phyloP scores from a whole-genome alignment of 2,329 filamentous ascomycete genomes.

The Fusarium sp. region DNA sequence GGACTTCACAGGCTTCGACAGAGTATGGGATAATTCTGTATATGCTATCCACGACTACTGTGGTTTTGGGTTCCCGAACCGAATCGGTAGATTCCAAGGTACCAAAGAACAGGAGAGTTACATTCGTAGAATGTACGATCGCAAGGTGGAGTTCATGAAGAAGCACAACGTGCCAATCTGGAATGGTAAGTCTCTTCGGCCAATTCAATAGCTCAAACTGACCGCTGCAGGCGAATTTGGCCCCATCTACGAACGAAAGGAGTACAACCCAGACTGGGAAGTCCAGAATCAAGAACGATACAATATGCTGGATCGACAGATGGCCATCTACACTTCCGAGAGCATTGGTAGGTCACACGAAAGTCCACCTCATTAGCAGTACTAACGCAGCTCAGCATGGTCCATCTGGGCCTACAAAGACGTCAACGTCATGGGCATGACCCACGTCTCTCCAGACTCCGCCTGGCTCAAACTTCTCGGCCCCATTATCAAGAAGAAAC shows the following conservation, averaged over 20 bases:
- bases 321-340: constrained; percentile 46
- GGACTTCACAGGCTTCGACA: constrained; percentile 44
- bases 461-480: constrained; percentile 60
- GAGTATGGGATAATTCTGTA: constrained; percentile 56
- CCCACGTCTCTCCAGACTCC: constrained; percentile 55
- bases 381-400: constrained; percentile 52
- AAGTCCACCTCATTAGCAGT: background rate
- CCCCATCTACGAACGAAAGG: constrained; percentile 55
- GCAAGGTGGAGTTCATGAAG: constrained; percentile 56
- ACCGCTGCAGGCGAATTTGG: constrained; percentile 55
- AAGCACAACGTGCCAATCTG: constrained; percentile 52
- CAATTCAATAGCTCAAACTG: fast-evolving
- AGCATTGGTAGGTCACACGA: constrained; percentile 22
- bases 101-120: constrained; percentile 51
- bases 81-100: constrained; percentile 49
- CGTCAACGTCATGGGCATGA: constrained; percentile 64
- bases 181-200: constrained; percentile 44
- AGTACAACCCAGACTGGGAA: constrained; percentile 42
- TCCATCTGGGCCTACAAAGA: constrained; percentile 69
- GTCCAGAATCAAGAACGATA: constrained; percentile 49
- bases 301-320: constrained; percentile 52
- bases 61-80: constrained; percentile 58
- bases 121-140: constrained; percentile 45
- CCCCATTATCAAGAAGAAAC: constrained; percentile 65
- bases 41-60: constrained; percentile 64